phyloP scores from a whole-genome alignment of 331 rosid genomes.

The Malus hybrid region DNA sequence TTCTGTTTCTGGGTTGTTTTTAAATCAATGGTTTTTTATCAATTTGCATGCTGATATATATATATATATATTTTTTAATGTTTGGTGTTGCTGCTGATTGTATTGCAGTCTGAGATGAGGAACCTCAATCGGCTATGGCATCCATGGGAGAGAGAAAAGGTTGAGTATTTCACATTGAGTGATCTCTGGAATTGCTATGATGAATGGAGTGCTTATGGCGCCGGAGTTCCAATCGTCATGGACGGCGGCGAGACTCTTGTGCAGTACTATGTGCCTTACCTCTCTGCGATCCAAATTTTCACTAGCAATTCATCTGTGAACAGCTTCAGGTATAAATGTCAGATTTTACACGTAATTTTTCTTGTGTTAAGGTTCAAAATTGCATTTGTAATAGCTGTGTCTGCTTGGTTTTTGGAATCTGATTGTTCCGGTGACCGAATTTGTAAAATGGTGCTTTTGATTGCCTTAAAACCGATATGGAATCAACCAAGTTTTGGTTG shows the following conservation, averaged over 20 bases:
- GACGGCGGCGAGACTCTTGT: constrained; percentile 71
- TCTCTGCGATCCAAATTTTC: constrained; percentile 85
- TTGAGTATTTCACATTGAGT: constrained; percentile 75
- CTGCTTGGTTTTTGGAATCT: neutral
- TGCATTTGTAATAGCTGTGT: neutral
- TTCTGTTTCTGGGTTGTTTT: neutral
- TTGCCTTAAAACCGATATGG: constrained; percentile 6
- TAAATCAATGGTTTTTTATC: neutral
- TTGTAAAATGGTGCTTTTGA: constrained; percentile 3
- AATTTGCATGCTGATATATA: neutral
- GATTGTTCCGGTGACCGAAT: neutral
- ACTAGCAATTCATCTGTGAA: constrained; percentile 54
- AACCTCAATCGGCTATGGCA: constrained; percentile 91
- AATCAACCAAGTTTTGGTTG: neutral
- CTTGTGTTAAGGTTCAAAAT: neutral
- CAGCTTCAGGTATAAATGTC: constrained; percentile 43
- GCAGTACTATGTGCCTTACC: constrained; percentile 94
- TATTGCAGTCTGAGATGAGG: constrained; percentile 55
- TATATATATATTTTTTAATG: neutral
- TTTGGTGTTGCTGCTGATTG: neutral
- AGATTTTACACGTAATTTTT: neutral
- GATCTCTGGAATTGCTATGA: constrained; percentile 85
- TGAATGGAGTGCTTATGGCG: constrained; percentile 97
- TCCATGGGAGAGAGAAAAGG: constrained; percentile 92
- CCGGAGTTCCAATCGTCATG: constrained; percentile 72